phyloP scores from a whole-genome alignment of 371 early-diverging fungal species.

The Polyrhizophydium stewartii region DNA sequence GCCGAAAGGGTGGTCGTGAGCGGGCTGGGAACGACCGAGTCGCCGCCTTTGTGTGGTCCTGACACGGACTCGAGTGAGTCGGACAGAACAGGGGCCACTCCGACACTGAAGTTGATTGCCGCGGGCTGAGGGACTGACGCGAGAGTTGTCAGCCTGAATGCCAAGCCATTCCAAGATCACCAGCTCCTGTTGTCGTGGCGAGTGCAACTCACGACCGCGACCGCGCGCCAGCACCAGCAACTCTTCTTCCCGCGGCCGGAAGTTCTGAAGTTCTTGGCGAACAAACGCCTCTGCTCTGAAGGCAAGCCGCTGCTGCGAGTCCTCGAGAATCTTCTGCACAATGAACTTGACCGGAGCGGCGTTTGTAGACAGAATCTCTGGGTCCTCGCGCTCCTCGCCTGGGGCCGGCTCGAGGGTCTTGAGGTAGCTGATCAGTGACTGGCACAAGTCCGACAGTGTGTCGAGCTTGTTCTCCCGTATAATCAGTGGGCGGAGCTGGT shows the following conservation, averaged over 20 bases:
- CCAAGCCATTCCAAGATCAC: neutral
- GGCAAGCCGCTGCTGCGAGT: constrained; percentile 77
- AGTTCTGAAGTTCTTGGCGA: constrained; percentile 68
- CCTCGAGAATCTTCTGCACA: constrained; percentile 72
- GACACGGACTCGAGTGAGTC: constrained; percentile 5
- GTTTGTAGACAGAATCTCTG: neutral
- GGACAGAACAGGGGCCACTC: constrained; percentile 16
- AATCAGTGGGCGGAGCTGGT: constrained; percentile 80
- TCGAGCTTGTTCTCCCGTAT: constrained; percentile 76
- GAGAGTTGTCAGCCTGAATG: too few species aligned
- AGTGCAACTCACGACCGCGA: constrained; percentile 20
- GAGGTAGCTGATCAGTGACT: constrained; percentile 62
- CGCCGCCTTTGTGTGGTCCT: too few species aligned
- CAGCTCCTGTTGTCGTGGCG: neutral
- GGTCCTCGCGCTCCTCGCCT: neutral
- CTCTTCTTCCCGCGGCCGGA: constrained; percentile 65
- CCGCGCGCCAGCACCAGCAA: constrained; percentile 45
- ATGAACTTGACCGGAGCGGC: constrained; percentile 22
- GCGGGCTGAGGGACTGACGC: constrained; percentile 34
- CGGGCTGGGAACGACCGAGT: too few species aligned
- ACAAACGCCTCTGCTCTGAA: constrained; percentile 83
- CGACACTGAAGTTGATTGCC: constrained; percentile 16
- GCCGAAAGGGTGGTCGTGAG: too few species aligned
- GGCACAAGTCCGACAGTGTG: constrained; percentile 75
- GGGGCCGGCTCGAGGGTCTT: constrained; percentile 31